phyloP scores from a whole-genome alignment of 768 basidiomycete genomes.

The Megacollybia marginata region DNA sequence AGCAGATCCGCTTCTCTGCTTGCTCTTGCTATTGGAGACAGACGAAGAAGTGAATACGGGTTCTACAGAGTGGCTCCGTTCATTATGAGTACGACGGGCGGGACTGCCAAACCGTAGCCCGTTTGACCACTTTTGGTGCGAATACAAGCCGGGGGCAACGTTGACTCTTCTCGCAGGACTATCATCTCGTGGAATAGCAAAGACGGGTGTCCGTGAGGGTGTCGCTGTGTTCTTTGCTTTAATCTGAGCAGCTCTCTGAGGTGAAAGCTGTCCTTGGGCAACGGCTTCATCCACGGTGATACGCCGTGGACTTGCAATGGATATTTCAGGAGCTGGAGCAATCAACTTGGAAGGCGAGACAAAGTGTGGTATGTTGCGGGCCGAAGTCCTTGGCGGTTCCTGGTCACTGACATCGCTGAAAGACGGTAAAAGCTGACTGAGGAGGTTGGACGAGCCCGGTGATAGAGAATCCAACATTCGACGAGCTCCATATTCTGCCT shows the following conservation, averaged over 20 bases:
- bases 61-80: constrained; percentile 28
- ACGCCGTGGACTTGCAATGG: constrained; percentile 22
- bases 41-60: constrained; percentile 16
- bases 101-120: constrained; percentile 21
- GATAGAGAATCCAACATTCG: neutral
- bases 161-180: constrained; percentile 35
- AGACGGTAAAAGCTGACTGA: neutral
- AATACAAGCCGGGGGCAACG: constrained; percentile 22
- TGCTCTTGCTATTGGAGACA: neutral
- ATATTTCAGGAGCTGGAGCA: neutral
- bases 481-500: neutral
- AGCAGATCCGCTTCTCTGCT: constrained; percentile 3
- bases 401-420: neutral
- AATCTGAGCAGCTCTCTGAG: constrained; percentile 34
- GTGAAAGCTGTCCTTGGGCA: constrained; percentile 40
- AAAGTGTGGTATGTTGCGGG: neutral
- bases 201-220: constrained; percentile 5
- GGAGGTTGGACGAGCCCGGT: neutral
- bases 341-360: neutral
- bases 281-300: constrained; percentile 50
- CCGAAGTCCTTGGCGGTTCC: neutral
- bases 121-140: constrained; percentile 17
- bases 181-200: constrained; percentile 26
- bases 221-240: constrained; percentile 17
- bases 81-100: constrained; percentile 14